Evolutionary conservation across 2,329 filamentous ascomycete species (phyloP).

Genomic region (Aspergillaceae sp.): DNA sequence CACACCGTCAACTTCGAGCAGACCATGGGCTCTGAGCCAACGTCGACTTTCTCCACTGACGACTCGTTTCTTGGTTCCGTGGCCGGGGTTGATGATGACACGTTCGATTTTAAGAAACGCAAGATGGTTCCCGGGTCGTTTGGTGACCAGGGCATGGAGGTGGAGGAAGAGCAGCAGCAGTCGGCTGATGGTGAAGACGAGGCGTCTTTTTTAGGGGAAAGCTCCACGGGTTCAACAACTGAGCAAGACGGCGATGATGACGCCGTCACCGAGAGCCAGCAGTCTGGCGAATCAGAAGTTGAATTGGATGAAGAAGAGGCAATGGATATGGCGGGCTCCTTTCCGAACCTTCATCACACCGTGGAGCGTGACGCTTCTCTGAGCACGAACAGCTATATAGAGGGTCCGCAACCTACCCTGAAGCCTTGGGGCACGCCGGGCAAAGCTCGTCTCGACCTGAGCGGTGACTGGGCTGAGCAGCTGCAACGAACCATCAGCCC

Average conservation of each 20-base stretch:
- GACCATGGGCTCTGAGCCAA: conserved; percentile 12
- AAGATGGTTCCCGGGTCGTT: conserved; percentile 70
- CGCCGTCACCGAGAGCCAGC: conserved; percentile 42
- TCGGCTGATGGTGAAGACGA: conserved; percentile 27
- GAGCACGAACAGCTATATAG: conserved; percentile 38
- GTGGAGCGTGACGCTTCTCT: conserved; percentile 60
- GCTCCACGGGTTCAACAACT: conserved; percentile 74
- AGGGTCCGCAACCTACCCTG: conserved; percentile 24
- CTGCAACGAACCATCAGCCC: conserved; percentile 90
- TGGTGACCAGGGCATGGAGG: conserved; percentile 53
- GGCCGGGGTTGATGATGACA: conserved; percentile 44
- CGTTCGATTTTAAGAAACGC: conserved; percentile 48
- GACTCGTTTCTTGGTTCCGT: conserved; percentile 34
- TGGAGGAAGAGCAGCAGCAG: conserved; percentile 39
- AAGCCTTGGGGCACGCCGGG: conserved; percentile 41
- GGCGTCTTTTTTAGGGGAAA: conserved; percentile 86
- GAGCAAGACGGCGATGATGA: conserved; percentile 49
- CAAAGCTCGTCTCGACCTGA: conserved; percentile 48
- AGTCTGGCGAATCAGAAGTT: conserved; percentile 57
- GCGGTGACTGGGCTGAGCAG: conserved; percentile 88
- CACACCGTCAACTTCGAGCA: conserved; percentile 18
- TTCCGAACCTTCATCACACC: conserved; percentile 63
- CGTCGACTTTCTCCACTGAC: conserved; percentile 33
- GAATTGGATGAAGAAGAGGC: conserved; percentile 57
- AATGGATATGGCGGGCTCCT: conserved; percentile 78